A percentile compares a stretch with the other conserved stretches of the same genome.
Evolutionary conservation across 1,139 yeast species (phyloP).

Genomic region (Suzukiozyma palmioleophila): DNA sequence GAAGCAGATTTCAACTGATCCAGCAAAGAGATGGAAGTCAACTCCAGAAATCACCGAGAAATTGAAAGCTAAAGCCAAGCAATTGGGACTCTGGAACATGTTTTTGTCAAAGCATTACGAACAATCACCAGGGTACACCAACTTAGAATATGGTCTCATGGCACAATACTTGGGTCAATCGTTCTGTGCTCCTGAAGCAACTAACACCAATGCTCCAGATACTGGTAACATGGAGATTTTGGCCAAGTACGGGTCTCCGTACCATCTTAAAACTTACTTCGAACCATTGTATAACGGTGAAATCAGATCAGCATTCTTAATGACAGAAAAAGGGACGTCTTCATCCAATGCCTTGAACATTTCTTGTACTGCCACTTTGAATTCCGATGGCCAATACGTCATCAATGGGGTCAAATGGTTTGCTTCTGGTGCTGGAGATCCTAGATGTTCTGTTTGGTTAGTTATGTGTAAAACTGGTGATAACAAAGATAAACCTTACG

Average conservation of each 20-base stretch:
- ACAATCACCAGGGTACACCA: slow-evolving; percentile 63
- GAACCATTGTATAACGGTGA: slow-evolving; percentile 55
- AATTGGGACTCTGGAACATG: slow-evolving; percentile 62
- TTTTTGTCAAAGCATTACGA: slow-evolving; percentile 53
- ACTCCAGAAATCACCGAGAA: slow-evolving; percentile 51
- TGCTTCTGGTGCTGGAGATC: slow-evolving; percentile 75
- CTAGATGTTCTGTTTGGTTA: slow-evolving; percentile 57
- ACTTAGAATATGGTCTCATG: slow-evolving; percentile 68
- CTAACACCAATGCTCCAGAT: slow-evolving; percentile 66
- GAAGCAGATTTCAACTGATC: slow-evolving; percentile 36
- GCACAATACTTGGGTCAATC: slow-evolving; percentile 64
- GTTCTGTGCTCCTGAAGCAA: slow-evolving; percentile 56
- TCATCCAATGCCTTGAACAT: slow-evolving; percentile 69
- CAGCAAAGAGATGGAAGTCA: slow-evolving; percentile 43
- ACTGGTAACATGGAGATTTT: slow-evolving; percentile 75
- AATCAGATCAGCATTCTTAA: slow-evolving; percentile 63
- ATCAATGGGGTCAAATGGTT: slow-evolving; percentile 71
- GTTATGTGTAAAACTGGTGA: slow-evolving; percentile 62
- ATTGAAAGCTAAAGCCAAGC: slow-evolving; percentile 52
- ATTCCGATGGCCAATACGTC: slow-evolving; percentile 47
- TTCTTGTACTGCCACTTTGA: slow-evolving; percentile 42
- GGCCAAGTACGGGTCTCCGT: slow-evolving; percentile 52
- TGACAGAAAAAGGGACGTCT: slow-evolving; percentile 67
- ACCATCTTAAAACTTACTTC: slow-evolving; percentile 53
- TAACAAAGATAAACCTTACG: slow-evolving; percentile 30